Percentiles rank a stretch among this genome's conserved stretches.
Conservation (phyloP, 768 basidiomycete genomes). For the Kwoniella pini region DNA sequence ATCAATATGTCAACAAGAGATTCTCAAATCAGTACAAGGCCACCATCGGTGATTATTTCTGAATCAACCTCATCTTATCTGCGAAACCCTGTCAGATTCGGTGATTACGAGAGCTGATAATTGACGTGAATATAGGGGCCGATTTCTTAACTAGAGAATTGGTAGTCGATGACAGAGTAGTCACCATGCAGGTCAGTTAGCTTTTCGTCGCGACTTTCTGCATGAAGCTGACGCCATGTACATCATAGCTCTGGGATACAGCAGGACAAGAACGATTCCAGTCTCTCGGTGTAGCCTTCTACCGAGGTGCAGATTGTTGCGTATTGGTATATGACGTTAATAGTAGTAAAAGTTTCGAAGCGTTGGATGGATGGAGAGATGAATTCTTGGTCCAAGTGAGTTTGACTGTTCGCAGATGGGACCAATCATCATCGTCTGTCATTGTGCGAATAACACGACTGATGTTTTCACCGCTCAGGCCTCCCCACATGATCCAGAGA, state of each 20-base stretch:
- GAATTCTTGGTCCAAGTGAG: slow-evolving; percentile 82
- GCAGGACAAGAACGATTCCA: slow-evolving; percentile 99
- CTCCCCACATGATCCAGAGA: slow-evolving; percentile 97
- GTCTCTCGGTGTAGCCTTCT: slow-evolving; percentile 97
- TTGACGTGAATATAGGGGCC: no score
- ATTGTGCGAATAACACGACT: no score
- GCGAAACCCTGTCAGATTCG: no score
- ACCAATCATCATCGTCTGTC: background rate
- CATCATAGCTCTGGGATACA: slow-evolving; percentile 88
- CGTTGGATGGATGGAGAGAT: slow-evolving; percentile 97
- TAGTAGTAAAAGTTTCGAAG: slow-evolving; percentile 97
- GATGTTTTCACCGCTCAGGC: slow-evolving; percentile 62
- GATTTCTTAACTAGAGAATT: slow-evolving; percentile 87
- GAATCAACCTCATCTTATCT: background rate
- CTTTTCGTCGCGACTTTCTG: background rate
- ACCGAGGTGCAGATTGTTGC: slow-evolving; percentile 98
- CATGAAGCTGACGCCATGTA: background rate
- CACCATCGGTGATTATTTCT: slow-evolving; percentile 58
- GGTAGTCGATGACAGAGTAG: slow-evolving; percentile 95
- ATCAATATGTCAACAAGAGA: slow-evolving; percentile 99
- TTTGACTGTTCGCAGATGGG: no score
- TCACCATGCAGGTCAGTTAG: slow-evolving; percentile 89
- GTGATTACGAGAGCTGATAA: no score
- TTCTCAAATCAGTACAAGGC: slow-evolving; percentile 99
- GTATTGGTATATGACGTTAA: slow-evolving; percentile 99